Conservation (phyloP, 495 filamentous ascomycete species). For the Penicillium lividum region DNA sequence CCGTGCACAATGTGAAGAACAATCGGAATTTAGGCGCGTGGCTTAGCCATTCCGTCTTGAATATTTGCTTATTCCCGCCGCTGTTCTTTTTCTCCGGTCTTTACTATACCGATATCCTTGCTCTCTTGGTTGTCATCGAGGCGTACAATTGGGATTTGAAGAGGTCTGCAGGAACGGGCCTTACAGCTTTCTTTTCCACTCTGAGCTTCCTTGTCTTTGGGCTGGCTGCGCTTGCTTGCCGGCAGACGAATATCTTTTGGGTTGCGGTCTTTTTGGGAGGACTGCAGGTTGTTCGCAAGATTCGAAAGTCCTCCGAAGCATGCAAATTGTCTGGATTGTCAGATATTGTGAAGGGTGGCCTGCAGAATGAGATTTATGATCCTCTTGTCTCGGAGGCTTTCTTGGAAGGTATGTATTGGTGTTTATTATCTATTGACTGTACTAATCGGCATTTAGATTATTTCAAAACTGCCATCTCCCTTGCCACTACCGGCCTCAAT, state of each 20-base stretch:
- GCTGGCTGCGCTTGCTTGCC: slow-evolving; percentile 65
- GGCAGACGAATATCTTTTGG: slow-evolving; percentile 98
- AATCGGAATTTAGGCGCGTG: slow-evolving; percentile 39
- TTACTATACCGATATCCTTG: slow-evolving; percentile 87
- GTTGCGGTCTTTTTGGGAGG: slow-evolving; percentile 83
- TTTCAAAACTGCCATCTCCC: slow-evolving; percentile 58
- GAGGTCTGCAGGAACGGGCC: slow-evolving; percentile 18
- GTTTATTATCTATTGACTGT: neutral
- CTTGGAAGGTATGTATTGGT: slow-evolving; percentile 51
- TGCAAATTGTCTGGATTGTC: slow-evolving; percentile 25
- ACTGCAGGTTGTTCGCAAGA: slow-evolving; percentile 58
- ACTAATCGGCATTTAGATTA: slow-evolving; percentile 54
- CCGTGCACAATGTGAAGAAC: slow-evolving; percentile 40
- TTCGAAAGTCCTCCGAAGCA: slow-evolving; percentile 30
- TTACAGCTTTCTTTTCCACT: slow-evolving; percentile 18
- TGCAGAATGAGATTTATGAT: slow-evolving; percentile 65
- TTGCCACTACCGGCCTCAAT: slow-evolving; percentile 55
- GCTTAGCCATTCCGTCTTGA: slow-evolving; percentile 66
- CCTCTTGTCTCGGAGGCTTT: slow-evolving; percentile 54
- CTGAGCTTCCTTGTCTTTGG: slow-evolving; percentile 55
- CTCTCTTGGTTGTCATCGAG: slow-evolving; percentile 61
- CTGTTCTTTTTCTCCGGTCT: slow-evolving; percentile 93
- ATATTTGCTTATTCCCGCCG: slow-evolving; percentile 83
- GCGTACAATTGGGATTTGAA: slow-evolving; percentile 64
- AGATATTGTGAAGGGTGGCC: slow-evolving; percentile 33